Conservation (phyloP, 192 early-diverging fungal species). For the Backusella morwellensis region DNA sequence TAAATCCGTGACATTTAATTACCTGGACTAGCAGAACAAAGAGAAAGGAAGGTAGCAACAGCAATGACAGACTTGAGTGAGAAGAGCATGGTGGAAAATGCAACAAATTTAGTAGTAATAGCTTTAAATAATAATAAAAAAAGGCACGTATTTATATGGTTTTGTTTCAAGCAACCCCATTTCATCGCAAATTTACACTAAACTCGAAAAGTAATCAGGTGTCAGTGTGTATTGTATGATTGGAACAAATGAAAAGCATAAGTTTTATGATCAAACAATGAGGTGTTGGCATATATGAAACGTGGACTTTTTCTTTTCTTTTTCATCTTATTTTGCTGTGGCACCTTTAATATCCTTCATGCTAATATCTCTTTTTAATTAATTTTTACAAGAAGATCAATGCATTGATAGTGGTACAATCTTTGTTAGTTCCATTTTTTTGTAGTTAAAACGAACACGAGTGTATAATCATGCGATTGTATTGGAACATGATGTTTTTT, state of each 20-base stretch:
- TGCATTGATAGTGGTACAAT: not conserved
- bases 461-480: not conserved
- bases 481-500: not conserved
- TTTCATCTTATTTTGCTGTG: not conserved
- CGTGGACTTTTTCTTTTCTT: not conserved
- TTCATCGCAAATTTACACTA: not conserved
- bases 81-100: not conserved
- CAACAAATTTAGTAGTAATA: not conserved
- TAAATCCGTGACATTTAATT: not conserved
- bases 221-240: not conserved
- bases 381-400: not conserved
- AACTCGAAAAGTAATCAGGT: not conserved
- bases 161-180: not conserved
- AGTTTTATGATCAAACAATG: not conserved
- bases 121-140: no score
- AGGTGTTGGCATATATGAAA: not conserved
- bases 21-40: constrained; percentile 7
- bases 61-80: constrained; percentile 1
- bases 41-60: constrained; percentile 14
- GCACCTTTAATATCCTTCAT: not conserved
- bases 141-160: not conserved
- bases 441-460: not conserved
- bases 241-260: not conserved
- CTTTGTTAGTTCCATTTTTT: not conserved
- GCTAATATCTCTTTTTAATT: not conserved